Evolutionary conservation across 139 green algal species (phyloP), one percentile per base, ranked within the genome.

Genomic region (Tetratostichococcus sp.): DNA sequence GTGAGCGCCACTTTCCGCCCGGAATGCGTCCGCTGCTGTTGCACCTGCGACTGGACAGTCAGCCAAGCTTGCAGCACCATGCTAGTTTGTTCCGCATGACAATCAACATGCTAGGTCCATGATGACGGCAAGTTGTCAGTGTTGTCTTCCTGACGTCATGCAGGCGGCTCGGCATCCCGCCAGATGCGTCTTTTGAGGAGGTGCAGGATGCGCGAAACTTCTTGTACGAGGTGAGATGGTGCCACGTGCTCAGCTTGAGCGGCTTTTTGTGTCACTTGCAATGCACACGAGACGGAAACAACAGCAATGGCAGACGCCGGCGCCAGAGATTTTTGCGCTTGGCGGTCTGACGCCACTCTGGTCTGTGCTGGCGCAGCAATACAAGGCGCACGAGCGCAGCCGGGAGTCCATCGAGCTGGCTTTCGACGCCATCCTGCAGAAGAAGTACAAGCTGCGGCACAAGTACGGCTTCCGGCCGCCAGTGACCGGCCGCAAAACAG

Each of bases 351-450:
- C n/a, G n/a, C n/a, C n/a, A n/a, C n/a, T n/a, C n/a, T n/a, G n/a
- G n/a, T n/a, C n/a, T n/a, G n/a, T n/a, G n/a, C n/a, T n/a, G n/a
- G n/a, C 26, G 50, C 19, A 89, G 91, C 77, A 89, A 75, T 96
- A 96, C 83, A 82, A 77, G 35, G 83, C 77, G 69, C 90, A 97
- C 72, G 90, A 93, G 76, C 82, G 79, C 1, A 93, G 85, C 75
- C 72, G 85, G 34, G 92, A 97, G 68, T 75, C 89, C 14, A 94
- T 97, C 22, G 92, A 97, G 83, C 78, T 93, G 25, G 92, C 92
- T 0, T 93, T 92, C 77, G 92, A 97, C 65, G 77, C 42, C 30
- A 82, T 97, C 57, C 84, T 96, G 34, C 72, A 91, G 77, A 81
- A 93, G 67, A 87, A 86, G 43, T 80, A 91, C 66, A 91, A 91